phyloP scores from a whole-genome alignment of 2,329 filamentous ascomycete species.

The Pseudopyricularia cyperi region DNA sequence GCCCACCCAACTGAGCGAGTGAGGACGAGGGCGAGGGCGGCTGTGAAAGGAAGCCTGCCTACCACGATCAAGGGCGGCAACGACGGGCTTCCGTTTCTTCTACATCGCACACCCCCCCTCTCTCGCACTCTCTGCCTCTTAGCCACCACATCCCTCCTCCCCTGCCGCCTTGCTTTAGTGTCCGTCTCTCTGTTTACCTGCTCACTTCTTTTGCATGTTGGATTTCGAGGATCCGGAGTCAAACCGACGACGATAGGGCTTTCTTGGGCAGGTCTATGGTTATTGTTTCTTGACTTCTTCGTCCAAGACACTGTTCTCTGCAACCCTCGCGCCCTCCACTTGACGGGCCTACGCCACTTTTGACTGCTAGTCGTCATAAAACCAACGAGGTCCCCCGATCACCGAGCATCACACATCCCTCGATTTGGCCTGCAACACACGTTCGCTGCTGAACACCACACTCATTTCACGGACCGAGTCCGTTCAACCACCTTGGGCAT shows the following conservation, averaged over 20 bases:
- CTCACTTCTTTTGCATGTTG: not conserved
- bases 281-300: not conserved
- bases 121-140: too few relatives aligned
- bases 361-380: constrained; percentile 2
- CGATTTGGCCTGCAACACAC: not conserved
- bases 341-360: not conserved
- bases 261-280: not conserved
- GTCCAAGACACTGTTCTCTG: not conserved
- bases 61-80: not conserved
- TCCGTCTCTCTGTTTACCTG: not conserved
- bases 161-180: not conserved
- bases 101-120: not conserved
- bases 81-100: not conserved
- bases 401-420: not conserved
- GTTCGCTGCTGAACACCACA: not conserved
- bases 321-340: constrained; percentile 1
- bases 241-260: not conserved
- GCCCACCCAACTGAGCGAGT: not conserved
- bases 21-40: not conserved
- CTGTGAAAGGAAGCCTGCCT: not conserved
- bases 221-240: not conserved
- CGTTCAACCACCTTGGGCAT: not conserved
- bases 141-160: not conserved
- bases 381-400: not conserved
- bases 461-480: not conserved